These are phyloP conservation scores for Colletotrichum liaoningense DNA, from an alignment of 2,329 filamentous ascomycete genomes.

Conservation along the genomic window DNA sequence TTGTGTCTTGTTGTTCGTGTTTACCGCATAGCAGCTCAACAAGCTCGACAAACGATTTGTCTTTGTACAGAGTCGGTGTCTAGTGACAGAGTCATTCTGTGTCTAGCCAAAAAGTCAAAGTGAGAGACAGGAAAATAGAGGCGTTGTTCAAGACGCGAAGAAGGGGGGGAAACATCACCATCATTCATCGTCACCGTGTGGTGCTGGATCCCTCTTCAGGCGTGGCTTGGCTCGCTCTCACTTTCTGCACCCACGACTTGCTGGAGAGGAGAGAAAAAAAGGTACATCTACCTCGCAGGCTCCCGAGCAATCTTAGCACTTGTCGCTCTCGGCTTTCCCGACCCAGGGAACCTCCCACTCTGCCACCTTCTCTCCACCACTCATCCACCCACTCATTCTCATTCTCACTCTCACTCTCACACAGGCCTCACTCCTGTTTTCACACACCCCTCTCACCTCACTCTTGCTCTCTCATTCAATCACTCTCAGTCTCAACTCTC, in stretches of 20 bases:
- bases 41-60: neutral
- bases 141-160: neutral
- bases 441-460: neutral
- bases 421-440: neutral
- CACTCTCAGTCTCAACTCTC: neutral
- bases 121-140: neutral
- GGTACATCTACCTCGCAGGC: neutral
- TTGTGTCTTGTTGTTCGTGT: neutral
- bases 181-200: neutral
- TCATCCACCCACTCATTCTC: neutral
- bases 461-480: neutral
- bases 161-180: neutral
- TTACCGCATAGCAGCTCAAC: neutral
- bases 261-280: neutral
- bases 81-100: neutral
- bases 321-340: conserved; percentile 32
- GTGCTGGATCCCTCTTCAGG: neutral
- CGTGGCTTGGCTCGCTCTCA: conserved; percentile 1
- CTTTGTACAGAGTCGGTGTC: neutral
- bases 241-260: neutral
- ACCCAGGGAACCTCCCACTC: conserved; percentile 9
- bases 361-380: neutral
- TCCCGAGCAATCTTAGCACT: neutral
- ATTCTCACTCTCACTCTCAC: neutral
- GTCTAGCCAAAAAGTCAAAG: neutral